phyloP scores from a whole-genome alignment of 2,329 filamentous ascomycete genomes.

The Onygenales sp. region DNA sequence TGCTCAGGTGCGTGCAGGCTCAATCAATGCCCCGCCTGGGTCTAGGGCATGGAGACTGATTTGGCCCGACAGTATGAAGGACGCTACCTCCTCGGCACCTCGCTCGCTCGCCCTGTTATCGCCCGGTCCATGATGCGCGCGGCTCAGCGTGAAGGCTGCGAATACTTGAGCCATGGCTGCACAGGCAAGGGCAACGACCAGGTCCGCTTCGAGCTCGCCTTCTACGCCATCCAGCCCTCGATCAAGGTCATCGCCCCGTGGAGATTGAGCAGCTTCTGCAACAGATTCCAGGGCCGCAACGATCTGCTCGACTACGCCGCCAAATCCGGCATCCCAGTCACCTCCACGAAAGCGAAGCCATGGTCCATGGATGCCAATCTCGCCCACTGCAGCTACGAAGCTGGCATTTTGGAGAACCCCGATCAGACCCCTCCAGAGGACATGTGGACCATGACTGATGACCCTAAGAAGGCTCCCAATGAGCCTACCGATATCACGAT shows the following conservation, averaged over 20 bases:
- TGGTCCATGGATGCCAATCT: slow-evolving; percentile 60
- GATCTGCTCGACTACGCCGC: slow-evolving; percentile 41
- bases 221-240: slow-evolving; percentile 38
- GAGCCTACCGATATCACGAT: slow-evolving; percentile 14
- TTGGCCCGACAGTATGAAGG: slow-evolving; percentile 38
- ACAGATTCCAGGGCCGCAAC: slow-evolving; percentile 39
- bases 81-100: not conserved
- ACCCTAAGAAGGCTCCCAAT: slow-evolving; percentile 19
- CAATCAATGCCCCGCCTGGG: slow-evolving; percentile 16
- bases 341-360: slow-evolving; percentile 47
- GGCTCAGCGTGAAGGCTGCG: slow-evolving; percentile 34
- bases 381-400: slow-evolving; percentile 65
- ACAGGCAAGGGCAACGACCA: slow-evolving; percentile 41
- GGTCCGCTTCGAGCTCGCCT: slow-evolving; percentile 42
- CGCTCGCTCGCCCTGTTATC: slow-evolving; percentile 36
- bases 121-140: slow-evolving; percentile 35
- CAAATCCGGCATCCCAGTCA: slow-evolving; percentile 39
- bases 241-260: slow-evolving; percentile 43
- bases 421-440: slow-evolving; percentile 58
- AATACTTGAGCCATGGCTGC: slow-evolving; percentile 35
- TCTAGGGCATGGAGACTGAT: slow-evolving; percentile 58
- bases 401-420: slow-evolving; percentile 51
- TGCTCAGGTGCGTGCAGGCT: slow-evolving; percentile 19
- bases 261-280: slow-evolving; percentile 40
- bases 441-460: slow-evolving; percentile 65